Evolutionary conservation across 495 filamentous ascomycete species (phyloP).

Genomic region (Penicillium simplicissimum): DNA sequence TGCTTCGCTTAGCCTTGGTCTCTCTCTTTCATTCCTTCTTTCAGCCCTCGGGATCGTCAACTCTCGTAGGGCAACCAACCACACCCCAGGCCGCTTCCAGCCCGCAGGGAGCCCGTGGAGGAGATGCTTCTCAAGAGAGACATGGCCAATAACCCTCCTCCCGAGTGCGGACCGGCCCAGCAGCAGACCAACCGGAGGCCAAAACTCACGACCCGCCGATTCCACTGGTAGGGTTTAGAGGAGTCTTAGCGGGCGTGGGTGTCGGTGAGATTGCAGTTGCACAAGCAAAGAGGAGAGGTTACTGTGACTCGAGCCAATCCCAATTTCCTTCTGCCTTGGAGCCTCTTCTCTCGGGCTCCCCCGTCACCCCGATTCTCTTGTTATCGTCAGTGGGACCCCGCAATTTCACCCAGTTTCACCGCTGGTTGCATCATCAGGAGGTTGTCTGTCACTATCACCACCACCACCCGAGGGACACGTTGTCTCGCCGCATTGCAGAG

Average conservation of each 20-base stretch:
- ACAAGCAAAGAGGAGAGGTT: neutral
- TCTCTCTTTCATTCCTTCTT: slow-evolving; percentile 1
- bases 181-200: slow-evolving; percentile 19
- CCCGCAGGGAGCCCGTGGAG: slow-evolving; percentile 8
- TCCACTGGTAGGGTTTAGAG: slow-evolving; percentile 24
- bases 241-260: neutral
- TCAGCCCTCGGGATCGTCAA: slow-evolving; percentile 16
- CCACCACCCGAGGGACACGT: slow-evolving; percentile 2
- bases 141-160: slow-evolving; percentile 12
- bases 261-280: slow-evolving; percentile 23
- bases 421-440: slow-evolving; percentile 18
- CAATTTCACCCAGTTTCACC: slow-evolving; percentile 27
- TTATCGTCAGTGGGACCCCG: slow-evolving; percentile 9
- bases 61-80: slow-evolving; percentile 31
- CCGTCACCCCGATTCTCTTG: neutral
- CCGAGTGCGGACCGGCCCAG: slow-evolving; percentile 16
- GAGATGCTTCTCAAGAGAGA: neutral
- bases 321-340: slow-evolving; percentile 24
- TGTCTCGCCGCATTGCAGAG: neutral
- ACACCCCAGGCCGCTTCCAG: slow-evolving; percentile 14
- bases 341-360: slow-evolving; percentile 11
- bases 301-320: slow-evolving; percentile 17
- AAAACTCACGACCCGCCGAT: neutral
- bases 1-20: slow-evolving; percentile 1
- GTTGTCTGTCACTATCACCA: neutral